phyloP scores from a whole-genome alignment of 2,329 filamentous ascomycete species.

The Botrytis deweyae region DNA sequence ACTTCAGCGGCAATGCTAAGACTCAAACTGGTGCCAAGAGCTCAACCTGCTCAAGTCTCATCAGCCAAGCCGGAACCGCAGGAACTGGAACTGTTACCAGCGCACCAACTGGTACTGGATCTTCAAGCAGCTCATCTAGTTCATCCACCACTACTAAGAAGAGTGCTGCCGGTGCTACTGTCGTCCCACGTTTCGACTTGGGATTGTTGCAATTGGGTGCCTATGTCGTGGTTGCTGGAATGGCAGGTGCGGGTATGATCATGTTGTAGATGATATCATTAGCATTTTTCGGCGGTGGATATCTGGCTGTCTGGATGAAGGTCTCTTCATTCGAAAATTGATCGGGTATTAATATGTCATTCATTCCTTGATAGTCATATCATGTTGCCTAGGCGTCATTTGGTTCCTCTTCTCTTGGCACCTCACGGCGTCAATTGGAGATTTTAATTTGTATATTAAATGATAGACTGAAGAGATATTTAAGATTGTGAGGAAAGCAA shows the following conservation, averaged over 20 bases:
- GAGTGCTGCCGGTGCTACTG: constrained; percentile 44
- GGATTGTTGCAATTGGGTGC: constrained; percentile 49
- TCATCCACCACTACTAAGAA: constrained; percentile 26
- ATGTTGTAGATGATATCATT: constrained; percentile 47
- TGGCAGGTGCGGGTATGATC: constrained; percentile 55
- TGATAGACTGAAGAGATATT: constrained; percentile 8
- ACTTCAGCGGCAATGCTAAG: constrained; percentile 67
- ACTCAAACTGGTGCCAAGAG: constrained; percentile 49
- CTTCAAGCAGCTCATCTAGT: constrained; percentile 33
- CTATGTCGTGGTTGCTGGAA: constrained; percentile 50
- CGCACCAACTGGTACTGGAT: constrained; percentile 44
- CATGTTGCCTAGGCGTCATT: background rate
- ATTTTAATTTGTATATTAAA: constrained; percentile 22
- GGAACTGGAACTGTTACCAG: constrained; percentile 57
- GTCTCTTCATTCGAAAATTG: constrained; percentile 3
- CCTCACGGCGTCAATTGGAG: background rate
- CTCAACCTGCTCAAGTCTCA: constrained; percentile 55
- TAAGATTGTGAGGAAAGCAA: background rate
- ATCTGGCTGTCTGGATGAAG: constrained; percentile 8
- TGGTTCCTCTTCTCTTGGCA: constrained; percentile 1
- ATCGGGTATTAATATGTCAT: constrained; percentile 3
- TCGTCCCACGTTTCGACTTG: constrained; percentile 47
- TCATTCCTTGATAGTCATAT: background rate
- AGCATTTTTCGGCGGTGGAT: background rate
- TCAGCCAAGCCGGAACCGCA: constrained; percentile 62